Conservation (phyloP, 2,329 filamentous ascomycete genomes). For the Penicillium aurantiogriseum region DNA sequence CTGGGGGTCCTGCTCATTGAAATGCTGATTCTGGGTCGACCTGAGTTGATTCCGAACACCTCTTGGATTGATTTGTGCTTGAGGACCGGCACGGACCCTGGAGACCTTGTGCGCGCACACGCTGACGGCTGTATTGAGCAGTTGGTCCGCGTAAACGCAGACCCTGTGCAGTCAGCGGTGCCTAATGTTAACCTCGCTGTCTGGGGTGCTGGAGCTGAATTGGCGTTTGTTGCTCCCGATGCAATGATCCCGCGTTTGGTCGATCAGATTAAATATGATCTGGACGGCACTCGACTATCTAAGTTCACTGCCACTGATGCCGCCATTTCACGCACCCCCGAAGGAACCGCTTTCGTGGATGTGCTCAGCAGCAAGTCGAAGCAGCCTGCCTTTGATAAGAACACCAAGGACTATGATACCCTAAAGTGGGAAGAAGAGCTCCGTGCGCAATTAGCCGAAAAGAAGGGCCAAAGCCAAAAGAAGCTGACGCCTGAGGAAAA, state of each 20-base stretch:
- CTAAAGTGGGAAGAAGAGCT: slow-evolving; percentile 97
- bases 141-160: slow-evolving; percentile 57
- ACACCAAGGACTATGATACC: slow-evolving; percentile 90
- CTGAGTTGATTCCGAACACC: slow-evolving; percentile 71
- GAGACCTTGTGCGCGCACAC: slow-evolving; percentile 66
- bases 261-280: slow-evolving; percentile 68
- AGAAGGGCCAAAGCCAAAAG: slow-evolving; percentile 79
- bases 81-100: slow-evolving; percentile 77
- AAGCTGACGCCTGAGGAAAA: slow-evolving; percentile 89
- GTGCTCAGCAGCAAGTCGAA: slow-evolving; percentile 80
- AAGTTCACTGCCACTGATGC: slow-evolving; percentile 82
- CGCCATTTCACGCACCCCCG: slow-evolving; percentile 86
- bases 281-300: slow-evolving; percentile 67
- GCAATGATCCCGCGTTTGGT: slow-evolving; percentile 74
- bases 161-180: slow-evolving; percentile 37
- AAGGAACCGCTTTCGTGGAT: slow-evolving; percentile 85
- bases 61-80: slow-evolving; percentile 91
- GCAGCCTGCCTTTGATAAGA: slow-evolving; percentile 73
- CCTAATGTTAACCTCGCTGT: slow-evolving; percentile 61
- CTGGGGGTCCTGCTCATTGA: slow-evolving; percentile 71
- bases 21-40: slow-evolving; percentile 73
- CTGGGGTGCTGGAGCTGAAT: slow-evolving; percentile 79
- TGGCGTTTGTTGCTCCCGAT: slow-evolving; percentile 90
- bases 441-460: slow-evolving; percentile 79
- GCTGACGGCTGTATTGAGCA: slow-evolving; percentile 66